These are phyloP conservation scores for Eucalyptus cloeziana DNA, from an alignment of 345 rosid species.

Conservation along the genomic window DNA sequence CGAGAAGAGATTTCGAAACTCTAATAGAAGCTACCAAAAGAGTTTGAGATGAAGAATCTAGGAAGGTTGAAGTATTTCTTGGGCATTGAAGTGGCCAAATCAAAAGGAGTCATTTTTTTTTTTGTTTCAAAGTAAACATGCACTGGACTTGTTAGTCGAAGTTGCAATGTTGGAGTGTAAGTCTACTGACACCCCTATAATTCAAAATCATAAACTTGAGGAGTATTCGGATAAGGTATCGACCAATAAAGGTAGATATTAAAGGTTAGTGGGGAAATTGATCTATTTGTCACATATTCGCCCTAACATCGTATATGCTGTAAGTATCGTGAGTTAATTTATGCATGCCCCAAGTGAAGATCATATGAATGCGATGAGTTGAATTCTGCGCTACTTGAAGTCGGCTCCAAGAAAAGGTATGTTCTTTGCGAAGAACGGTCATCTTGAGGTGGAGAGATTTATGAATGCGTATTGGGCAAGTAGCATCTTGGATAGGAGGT, in stretches of 20 bases:
- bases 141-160: neutral
- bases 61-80: neutral
- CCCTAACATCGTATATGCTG: neutral
- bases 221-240: rapidly evolving
- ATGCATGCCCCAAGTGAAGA: neutral
- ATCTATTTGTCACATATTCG: neutral
- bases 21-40: neutral
- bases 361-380: neutral
- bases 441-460: neutral
- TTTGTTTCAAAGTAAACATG: neutral
- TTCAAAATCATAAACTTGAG: neutral
- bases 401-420: neutral
- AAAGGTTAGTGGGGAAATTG: neutral
- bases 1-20: neutral
- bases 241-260: neutral
- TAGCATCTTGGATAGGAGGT: neutral
- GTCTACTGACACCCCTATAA: neutral
- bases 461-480: neutral
- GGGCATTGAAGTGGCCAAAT: neutral
- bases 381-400: neutral
- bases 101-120: neutral
- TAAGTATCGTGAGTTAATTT: neutral
- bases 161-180: neutral
- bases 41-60: neutral
- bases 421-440: neutral